Percentiles rank a stretch among this genome's conserved stretches.
These are phyloP conservation scores for Chrysanthemum makinoi DNA, from an alignment of 129 eudicot species.

Conservation along the genomic window DNA sequence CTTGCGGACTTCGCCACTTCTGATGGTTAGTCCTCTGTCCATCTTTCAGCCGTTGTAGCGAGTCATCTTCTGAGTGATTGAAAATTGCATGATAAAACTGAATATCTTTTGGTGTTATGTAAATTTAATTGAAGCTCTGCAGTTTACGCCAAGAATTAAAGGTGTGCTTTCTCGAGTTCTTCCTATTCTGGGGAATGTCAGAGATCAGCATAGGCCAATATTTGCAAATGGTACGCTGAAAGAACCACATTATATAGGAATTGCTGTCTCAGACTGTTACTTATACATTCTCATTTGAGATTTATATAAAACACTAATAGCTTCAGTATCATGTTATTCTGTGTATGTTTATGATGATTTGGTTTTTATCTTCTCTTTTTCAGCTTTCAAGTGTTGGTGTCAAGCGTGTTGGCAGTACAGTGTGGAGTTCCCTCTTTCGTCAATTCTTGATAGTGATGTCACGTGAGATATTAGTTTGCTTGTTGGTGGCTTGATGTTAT, in stretches of 20 bases:
- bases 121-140: constrained; percentile 60
- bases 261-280: background rate
- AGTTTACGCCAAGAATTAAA: constrained; percentile 93
- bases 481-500: constrained; percentile 17
- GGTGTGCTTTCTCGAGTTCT: constrained; percentile 87
- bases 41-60: constrained; percentile 6
- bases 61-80: constrained; percentile 14
- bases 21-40: constrained; percentile 59
- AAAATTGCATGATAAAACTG: constrained; percentile 17
- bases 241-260: constrained; percentile 1
- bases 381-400: constrained; percentile 99
- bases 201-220: constrained; percentile 81
- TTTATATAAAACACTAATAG: background rate
- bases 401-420: constrained; percentile 89
- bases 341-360: constrained; percentile 4
- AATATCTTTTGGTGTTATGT: constrained; percentile 22
- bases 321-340: background rate
- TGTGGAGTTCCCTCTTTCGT: constrained; percentile 56
- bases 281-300: background rate
- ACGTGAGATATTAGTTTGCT: constrained; percentile 50
- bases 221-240: constrained; percentile 77
- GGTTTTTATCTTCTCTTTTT: constrained; percentile 22
- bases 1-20: constrained; percentile 90
- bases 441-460: constrained; percentile 83
- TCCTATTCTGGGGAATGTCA: constrained; percentile 90